These are phyloP conservation scores for Mrakia gelida DNA, from an alignment of 768 basidiomycete genomes.

Conservation along the genomic window DNA sequence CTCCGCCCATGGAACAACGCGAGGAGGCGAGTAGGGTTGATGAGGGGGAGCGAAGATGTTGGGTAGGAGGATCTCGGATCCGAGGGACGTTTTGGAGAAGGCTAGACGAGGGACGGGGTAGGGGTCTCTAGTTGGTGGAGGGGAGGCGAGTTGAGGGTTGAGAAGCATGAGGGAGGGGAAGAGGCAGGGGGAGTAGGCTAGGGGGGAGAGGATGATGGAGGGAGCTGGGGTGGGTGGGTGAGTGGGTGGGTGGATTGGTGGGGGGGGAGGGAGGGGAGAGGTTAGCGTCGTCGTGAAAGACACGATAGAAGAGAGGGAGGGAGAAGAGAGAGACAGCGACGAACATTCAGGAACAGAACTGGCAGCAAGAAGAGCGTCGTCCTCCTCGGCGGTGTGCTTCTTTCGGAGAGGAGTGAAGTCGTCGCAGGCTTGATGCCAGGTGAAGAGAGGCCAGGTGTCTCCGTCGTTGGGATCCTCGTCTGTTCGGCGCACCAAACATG, in stretches of 20 bases:
- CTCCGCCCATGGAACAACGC: background rate
- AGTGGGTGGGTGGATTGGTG: too few relatives aligned
- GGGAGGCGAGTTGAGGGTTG: background rate
- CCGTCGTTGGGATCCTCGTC: background rate
- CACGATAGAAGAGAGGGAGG: background rate
- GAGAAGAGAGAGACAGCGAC: background rate
- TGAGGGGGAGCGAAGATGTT: background rate
- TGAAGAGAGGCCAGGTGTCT: constrained; percentile 7
- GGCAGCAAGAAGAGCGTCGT: background rate
- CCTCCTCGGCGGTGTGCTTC: background rate
- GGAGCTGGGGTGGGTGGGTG: background rate
- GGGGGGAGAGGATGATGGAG: background rate
- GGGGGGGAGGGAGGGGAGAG: too few relatives aligned
- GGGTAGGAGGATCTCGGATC: background rate
- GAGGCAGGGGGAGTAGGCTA: constrained; percentile 4
- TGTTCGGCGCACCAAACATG: background rate
- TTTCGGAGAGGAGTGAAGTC: background rate
- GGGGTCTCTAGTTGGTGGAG: background rate
- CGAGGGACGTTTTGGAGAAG: background rate
- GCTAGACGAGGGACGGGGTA: background rate
- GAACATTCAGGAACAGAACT: background rate
- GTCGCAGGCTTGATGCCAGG: constrained; percentile 15
- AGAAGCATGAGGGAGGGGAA: background rate
- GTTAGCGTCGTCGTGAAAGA: background rate
- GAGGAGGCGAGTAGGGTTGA: background rate